Base-by-base conservation (phyloP, 2,329 filamentous ascomycete species). In the Penicillium polonicum region DNA sequence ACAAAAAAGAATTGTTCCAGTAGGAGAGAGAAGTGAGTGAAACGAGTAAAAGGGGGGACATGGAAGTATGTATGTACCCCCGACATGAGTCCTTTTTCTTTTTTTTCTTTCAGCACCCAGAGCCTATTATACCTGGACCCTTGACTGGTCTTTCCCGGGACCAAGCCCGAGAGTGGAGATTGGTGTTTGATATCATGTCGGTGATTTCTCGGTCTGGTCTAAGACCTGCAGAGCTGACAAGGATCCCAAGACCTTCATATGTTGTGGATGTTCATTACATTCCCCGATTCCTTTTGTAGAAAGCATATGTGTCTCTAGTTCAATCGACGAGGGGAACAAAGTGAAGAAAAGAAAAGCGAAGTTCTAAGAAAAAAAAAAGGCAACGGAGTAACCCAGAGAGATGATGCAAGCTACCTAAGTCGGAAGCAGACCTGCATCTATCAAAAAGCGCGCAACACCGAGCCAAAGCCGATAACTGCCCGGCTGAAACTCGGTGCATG, bases 401-500 rank as follows among this genome's bases (percentile, higher is more conserved):
- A 9, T 6, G 5, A 41, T 50, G 5, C 9, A 19, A 38, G 39
- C 45, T 23, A 25, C 6, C 25, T 25, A 25, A 2, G 21, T 50
- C n/a, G 29, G 27, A 33, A 48, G n/a, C 4, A 46, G 6, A 45
- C 12, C 21, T 27, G 29, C n/a, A 15, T 45, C 15, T 50, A 51
- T 56, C 38, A n/a, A 38, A 38, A 44, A 44, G 1, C 48, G 31
- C 53, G 45, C 45, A 50, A 35, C 5, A 15, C 58, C 60, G 58
- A 62, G 50, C 31, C 39, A 57, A 27, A 5, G n/a, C 62, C 63
- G 63, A 48, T 2, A 39, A 55, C 35, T 49, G 38, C 48, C 48
- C 62, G 63, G 62, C 17, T 21, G 35, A 58, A 60, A 33, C 35
- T 65, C 63, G 63, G 63, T 31, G 4, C 10, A 36, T 12, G 19